Evolutionary conservation across 2,329 filamentous ascomycete species (phyloP).

Genomic region (Ophiostoma tasmaniense): DNA sequence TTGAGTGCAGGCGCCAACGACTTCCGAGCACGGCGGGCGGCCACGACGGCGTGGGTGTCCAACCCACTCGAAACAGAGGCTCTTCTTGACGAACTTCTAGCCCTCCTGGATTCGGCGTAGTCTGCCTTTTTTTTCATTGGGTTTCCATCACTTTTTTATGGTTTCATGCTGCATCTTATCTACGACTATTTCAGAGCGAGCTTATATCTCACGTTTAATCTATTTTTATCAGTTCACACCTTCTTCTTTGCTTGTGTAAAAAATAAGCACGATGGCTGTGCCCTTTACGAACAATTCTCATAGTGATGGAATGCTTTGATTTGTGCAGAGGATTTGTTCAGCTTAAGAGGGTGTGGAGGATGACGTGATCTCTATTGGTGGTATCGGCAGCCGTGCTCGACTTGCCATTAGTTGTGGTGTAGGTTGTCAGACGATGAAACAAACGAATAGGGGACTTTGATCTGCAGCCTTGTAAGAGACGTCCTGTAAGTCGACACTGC

Average conservation of each 20-base stretch:
- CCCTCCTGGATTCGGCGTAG: constrained; percentile 36
- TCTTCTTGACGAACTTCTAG: constrained; percentile 72
- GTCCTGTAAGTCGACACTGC: neutral
- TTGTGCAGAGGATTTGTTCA: neutral
- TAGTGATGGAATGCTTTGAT: neutral
- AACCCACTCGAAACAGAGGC: constrained; percentile 85
- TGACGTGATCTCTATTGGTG: neutral
- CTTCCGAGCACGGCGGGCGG: constrained; percentile 87
- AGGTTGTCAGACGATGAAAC: neutral
- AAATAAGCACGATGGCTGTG: neutral
- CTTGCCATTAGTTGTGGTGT: neutral
- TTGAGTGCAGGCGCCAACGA: constrained; percentile 91
- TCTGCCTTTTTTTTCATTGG: too few relatives aligned
- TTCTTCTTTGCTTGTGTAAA: neutral
- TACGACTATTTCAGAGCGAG: neutral
- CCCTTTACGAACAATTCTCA: too few relatives aligned
- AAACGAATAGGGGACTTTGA: neutral
- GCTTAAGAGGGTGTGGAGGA: neutral
- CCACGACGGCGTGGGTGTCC: constrained; percentile 95
- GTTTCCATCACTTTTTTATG: neutral
- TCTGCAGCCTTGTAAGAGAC: neutral
- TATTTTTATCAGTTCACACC: neutral
- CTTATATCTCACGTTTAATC: neutral
- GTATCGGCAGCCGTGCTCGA: neutral
- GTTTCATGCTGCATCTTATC: neutral